A percentile compares a stretch with the other conserved stretches of the same genome.
These are phyloP conservation scores for Solanum tarapatanum DNA, from an alignment of 257 asterid species.

Conservation along the genomic window DNA sequence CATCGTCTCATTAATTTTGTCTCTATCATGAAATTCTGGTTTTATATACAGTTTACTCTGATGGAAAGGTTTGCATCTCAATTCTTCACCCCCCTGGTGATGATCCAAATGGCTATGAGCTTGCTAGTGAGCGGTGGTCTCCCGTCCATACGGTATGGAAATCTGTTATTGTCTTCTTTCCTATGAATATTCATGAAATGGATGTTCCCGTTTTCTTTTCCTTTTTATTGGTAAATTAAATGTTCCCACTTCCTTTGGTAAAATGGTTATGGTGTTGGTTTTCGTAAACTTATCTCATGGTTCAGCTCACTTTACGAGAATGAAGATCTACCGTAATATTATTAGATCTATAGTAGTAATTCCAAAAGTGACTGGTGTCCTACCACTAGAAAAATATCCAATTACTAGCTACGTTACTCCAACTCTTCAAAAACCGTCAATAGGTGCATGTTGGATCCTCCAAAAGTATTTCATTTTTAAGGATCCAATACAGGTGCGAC, in stretches of 20 bases:
- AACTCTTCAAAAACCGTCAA: neutral
- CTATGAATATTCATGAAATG: neutral
- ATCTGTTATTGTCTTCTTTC: neutral
- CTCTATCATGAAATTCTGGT: constrained; percentile 2
- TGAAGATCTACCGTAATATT: neutral
- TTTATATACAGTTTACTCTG: constrained; percentile 57
- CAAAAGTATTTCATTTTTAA: neutral
- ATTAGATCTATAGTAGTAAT: neutral
- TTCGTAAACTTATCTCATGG: neutral
- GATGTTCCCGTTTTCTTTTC: neutral
- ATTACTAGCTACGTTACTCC: neutral
- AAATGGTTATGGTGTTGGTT: neutral
- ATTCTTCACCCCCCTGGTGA: constrained; percentile 98
- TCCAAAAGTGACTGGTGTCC: neutral
- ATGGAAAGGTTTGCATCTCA: constrained; percentile 96
- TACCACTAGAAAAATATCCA: neutral
- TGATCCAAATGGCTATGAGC: constrained; percentile 98
- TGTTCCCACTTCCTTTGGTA: neutral
- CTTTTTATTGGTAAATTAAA: neutral
- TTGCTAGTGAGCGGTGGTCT: constrained; percentile 99
- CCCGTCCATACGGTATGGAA: constrained; percentile 93
- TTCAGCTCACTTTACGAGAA: neutral
- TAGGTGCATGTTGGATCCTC: neutral
- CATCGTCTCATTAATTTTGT: neutral
- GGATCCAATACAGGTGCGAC: neutral